Percentiles rank a stretch among this genome's conserved stretches.
Evolutionary conservation across 192 early-diverging fungal genomes (phyloP).

Genomic region (Chytriomyces hyalinus): DNA sequence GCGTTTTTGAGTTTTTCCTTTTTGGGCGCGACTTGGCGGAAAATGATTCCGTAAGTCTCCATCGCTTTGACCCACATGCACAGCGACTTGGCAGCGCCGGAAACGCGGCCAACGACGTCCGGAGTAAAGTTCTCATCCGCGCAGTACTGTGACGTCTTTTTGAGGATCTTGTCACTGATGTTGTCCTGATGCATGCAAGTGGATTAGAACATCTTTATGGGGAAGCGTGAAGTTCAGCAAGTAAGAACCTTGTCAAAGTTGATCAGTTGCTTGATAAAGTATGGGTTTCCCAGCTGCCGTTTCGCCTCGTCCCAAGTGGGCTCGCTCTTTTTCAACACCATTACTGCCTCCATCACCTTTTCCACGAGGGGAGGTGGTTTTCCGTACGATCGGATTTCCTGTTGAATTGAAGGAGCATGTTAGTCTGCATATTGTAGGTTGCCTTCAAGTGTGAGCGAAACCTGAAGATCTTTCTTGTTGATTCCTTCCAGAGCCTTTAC

Average conservation of each 20-base stretch:
- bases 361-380: constrained; percentile 68
- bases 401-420: not conserved
- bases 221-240: too few relatives aligned
- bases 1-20: constrained; percentile 61
- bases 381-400: constrained; percentile 62
- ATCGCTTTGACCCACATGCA: constrained; percentile 70
- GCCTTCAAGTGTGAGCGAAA: not conserved
- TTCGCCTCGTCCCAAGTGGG: constrained; percentile 70
- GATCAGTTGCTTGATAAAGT: constrained; percentile 69
- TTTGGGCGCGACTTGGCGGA: constrained; percentile 65
- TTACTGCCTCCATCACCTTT: constrained; percentile 69
- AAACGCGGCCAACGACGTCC: constrained; percentile 64
- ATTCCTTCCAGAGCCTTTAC: constrained; percentile 62
- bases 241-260: constrained; percentile 55
- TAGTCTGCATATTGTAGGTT: not conserved
- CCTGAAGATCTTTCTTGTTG: constrained; percentile 66
- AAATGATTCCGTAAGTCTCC: constrained; percentile 66
- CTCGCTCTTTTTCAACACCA: constrained; percentile 65
- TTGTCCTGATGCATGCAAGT: constrained; percentile 46
- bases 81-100: constrained; percentile 61
- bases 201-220: too few relatives aligned
- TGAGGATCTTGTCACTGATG: constrained; percentile 63
- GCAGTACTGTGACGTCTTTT: constrained; percentile 60
- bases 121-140: constrained; percentile 66
- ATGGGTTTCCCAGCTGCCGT: constrained; percentile 64